Percentiles rank a stretch among this genome's conserved stretches.
phyloP scores from a whole-genome alignment of 768 basidiomycete species.

The Hortiboletus campestris region DNA sequence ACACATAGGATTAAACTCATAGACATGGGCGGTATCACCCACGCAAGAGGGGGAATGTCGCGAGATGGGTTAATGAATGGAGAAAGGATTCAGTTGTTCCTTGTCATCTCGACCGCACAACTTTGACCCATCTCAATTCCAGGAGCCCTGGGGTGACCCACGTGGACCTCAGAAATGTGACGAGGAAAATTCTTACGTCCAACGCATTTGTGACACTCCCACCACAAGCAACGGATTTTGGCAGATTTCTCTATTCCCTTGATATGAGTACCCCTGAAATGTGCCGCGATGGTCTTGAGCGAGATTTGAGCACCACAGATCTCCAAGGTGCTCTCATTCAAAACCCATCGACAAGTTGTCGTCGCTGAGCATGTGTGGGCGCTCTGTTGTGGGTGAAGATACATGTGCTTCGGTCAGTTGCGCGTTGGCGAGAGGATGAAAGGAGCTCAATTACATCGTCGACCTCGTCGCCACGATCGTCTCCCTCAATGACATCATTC shows the following conservation, averaged over 20 bases:
- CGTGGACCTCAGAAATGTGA: not conserved
- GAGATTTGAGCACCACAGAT: not conserved
- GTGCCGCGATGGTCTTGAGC: not conserved
- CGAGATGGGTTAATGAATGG: not conserved
- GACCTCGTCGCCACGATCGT: not conserved
- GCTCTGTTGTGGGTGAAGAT: not conserved
- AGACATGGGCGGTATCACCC: not conserved
- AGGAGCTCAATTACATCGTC: not conserved
- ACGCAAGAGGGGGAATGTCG: not conserved
- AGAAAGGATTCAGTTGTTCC: not conserved
- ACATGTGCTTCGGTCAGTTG: not conserved
- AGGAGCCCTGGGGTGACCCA: not conserved
- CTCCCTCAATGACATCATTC: not conserved
- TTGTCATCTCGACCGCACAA: not conserved
- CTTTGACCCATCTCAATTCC: not conserved
- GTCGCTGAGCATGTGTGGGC: not conserved
- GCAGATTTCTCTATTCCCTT: rapidly evolving
- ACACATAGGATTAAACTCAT: not conserved
- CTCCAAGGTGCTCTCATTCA: too few species aligned
- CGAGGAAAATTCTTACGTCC: conserved; percentile 1
- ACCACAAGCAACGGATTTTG: not conserved
- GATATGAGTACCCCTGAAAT: not conserved
- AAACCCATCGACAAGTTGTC: not conserved
- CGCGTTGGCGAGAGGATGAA: not conserved
- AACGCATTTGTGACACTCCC: rapidly evolving